Evolutionary conservation across 345 rosid species (phyloP).

Genomic region (Luvunga scandens): DNA sequence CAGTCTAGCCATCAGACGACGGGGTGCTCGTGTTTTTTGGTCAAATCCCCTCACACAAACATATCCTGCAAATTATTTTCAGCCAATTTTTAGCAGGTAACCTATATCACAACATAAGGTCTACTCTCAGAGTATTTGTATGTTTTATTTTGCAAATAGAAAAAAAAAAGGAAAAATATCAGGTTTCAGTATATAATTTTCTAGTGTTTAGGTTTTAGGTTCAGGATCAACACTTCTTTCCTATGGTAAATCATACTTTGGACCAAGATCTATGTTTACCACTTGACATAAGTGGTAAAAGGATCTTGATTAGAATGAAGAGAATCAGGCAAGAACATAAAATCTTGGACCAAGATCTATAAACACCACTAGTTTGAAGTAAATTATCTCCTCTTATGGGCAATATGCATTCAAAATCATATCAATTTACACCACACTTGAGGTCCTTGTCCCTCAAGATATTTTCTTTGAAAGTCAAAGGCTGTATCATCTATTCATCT

Average conservation of each 20-base stretch:
- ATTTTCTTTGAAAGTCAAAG: neutral
- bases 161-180: neutral
- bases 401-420: neutral
- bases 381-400: neutral
- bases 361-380: neutral
- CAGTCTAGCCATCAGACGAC: conserved; percentile 72
- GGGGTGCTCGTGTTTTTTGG: conserved; percentile 57
- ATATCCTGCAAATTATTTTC: conserved; percentile 56
- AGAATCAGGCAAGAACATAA: neutral
- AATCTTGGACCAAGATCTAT: neutral
- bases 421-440: neutral
- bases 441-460: neutral
- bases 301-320: neutral
- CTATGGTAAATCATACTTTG: neutral
- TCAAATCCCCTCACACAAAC: conserved; percentile 93
- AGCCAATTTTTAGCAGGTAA: neutral
- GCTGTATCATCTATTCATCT: neutral
- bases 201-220: neutral
- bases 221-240: neutral
- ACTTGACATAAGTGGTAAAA: neutral
- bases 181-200: neutral
- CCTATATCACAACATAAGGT: neutral
- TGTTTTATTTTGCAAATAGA: neutral
- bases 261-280: neutral
- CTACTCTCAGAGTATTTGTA: neutral